These are phyloP conservation scores for Penicillium diatomitis DNA, from an alignment of 495 filamentous ascomycete species.

Conservation along the genomic window DNA sequence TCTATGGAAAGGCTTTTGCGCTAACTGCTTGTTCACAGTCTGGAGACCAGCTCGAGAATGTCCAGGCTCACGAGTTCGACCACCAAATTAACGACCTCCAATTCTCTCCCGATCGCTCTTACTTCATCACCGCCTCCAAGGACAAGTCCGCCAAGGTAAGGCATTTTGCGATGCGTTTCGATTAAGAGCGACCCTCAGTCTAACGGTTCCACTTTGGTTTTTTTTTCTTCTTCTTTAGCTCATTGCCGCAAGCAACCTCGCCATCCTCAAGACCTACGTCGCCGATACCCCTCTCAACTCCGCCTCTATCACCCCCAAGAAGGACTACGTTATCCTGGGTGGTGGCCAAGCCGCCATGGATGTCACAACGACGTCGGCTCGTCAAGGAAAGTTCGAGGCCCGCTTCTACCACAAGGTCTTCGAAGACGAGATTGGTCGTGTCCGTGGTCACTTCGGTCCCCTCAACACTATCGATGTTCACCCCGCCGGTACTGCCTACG, in stretches of 20 bases:
- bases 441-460: constrained; percentile 93
- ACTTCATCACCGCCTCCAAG: constrained; percentile 95
- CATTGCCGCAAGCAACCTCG: constrained; percentile 70
- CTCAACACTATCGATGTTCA: constrained; percentile 85
- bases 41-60: constrained; percentile 71
- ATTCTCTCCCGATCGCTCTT: constrained; percentile 86
- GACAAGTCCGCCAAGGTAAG: constrained; percentile 91
- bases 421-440: constrained; percentile 95
- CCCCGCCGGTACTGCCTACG: constrained; percentile 83
- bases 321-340: constrained; percentile 93
- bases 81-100: constrained; percentile 86
- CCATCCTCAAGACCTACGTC: constrained; percentile 82
- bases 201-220: neutral
- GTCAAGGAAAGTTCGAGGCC: constrained; percentile 98
- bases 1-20: no score
- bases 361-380: constrained; percentile 87
- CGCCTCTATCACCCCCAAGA: constrained; percentile 84
- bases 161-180: neutral
- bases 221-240: constrained; percentile 45
- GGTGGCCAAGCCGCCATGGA: constrained; percentile 98
- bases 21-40: constrained; percentile 36
- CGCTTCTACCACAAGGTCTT: constrained; percentile 99
- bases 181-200: no score
- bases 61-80: constrained; percentile 74
- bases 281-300: constrained; percentile 96